These are phyloP conservation scores for Coemansia sp. DNA, from an alignment of 192 early-diverging fungal species.

Conservation along the genomic window DNA sequence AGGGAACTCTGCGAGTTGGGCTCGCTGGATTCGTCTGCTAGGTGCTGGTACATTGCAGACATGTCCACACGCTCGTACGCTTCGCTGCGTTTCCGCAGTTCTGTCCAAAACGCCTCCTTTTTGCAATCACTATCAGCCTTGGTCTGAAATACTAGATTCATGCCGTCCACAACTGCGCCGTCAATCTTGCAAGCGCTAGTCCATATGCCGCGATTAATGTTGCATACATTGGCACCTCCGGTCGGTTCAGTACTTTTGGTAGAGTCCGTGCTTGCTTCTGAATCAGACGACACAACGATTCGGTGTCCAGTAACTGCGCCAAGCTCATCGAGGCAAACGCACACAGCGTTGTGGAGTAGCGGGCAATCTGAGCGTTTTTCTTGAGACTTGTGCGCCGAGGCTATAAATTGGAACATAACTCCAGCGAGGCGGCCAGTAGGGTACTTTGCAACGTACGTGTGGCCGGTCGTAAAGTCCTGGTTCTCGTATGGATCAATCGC, in stretches of 20 bases:
- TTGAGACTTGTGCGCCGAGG: neutral
- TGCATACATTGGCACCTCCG: too few relatives aligned
- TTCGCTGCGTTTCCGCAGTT: constrained; percentile 21
- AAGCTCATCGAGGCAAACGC: constrained; percentile 23
- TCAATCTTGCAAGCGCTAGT: neutral
- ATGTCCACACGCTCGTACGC: constrained; percentile 29
- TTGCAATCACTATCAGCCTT: neutral
- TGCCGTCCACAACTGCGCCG: constrained; percentile 19
- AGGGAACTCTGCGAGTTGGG: neutral
- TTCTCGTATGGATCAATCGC: constrained; percentile 29
- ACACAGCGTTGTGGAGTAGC: constrained; percentile 1
- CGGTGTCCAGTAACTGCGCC: constrained; percentile 24
- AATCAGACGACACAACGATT: neutral
- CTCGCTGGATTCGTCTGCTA: neutral
- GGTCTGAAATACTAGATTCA: constrained; percentile 9
- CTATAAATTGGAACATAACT: constrained; percentile 2
- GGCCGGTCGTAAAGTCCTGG: constrained; percentile 12
- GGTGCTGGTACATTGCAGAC: neutral
- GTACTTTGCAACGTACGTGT: constrained; percentile 13
- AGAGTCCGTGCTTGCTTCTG: neutral
- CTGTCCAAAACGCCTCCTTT: constrained; percentile 18
- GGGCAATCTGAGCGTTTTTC: neutral
- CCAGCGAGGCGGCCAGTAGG: constrained; percentile 21
- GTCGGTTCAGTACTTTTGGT: neutral
- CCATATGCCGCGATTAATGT: neutral